A percentile compares a stretch with the other conserved stretches of the same genome.
Conservation (phyloP, 768 basidiomycete species). For the Hygrocybe coccinea region DNA sequence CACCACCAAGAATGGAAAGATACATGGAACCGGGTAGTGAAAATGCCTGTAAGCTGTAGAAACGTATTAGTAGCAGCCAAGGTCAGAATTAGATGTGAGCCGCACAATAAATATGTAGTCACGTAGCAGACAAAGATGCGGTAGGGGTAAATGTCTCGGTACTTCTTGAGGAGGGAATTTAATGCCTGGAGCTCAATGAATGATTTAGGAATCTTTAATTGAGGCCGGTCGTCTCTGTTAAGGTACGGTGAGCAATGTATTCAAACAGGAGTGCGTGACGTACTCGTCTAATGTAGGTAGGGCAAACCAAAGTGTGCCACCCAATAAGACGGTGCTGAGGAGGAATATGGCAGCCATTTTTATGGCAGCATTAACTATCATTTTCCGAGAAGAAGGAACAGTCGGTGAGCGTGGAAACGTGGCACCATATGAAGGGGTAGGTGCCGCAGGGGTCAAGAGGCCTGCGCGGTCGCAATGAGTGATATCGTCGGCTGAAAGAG, state of each 20-base stretch:
- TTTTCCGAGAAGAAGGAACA: slow-evolving; percentile 43
- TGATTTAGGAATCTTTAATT: slow-evolving; percentile 79
- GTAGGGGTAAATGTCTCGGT: slow-evolving; percentile 81
- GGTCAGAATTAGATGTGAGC: slow-evolving; percentile 15
- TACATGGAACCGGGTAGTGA: slow-evolving; percentile 98
- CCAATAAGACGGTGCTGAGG: slow-evolving; percentile 63
- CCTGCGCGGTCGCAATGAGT: slow-evolving; percentile 33
- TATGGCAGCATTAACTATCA: slow-evolving; percentile 74
- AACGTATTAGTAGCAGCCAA: neutral
- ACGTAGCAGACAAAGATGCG: slow-evolving; percentile 86
- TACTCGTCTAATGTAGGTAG: slow-evolving; percentile 76
- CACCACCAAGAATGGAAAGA: slow-evolving; percentile 91
- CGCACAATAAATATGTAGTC: slow-evolving; percentile 87
- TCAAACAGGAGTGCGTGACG: slow-evolving; percentile 30
- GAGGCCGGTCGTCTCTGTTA: slow-evolving; percentile 64
- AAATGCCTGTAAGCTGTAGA: slow-evolving; percentile 85
- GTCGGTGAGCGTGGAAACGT: slow-evolving; percentile 38
- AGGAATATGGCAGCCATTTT: slow-evolving; percentile 81
- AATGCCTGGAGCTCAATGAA: slow-evolving; percentile 83
- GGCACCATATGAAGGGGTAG: slow-evolving; percentile 51
- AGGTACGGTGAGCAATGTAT: slow-evolving; percentile 6
- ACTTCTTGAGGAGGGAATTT: slow-evolving; percentile 85
- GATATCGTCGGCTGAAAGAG: slow-evolving; percentile 37
- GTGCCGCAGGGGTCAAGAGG: slow-evolving; percentile 36
- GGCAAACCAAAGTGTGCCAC: slow-evolving; percentile 73